A percentile compares a stretch with the other conserved stretches of the same genome.
Conservation (phyloP, 140 eudicot species). For the Cichorium intybus region DNA sequence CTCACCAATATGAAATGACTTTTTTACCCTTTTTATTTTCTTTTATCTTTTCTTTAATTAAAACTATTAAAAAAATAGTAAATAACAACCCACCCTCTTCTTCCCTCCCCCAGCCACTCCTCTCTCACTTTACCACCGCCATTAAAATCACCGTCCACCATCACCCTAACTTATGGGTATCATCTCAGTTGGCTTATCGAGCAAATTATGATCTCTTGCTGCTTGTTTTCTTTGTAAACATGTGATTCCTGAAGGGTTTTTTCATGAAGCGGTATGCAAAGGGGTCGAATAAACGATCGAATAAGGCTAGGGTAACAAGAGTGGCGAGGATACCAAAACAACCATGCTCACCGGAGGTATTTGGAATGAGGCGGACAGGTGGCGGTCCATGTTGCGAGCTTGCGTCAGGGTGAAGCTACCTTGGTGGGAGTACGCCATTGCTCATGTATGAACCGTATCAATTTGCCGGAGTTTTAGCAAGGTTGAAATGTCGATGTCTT, state of each 20-base stretch:
- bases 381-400: constrained; percentile 76
- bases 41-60: too few relatives aligned
- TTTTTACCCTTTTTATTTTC: too few relatives aligned
- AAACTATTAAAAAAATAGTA: too few relatives aligned
- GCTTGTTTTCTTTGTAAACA: constrained; percentile 53
- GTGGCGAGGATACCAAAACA: constrained; percentile 42
- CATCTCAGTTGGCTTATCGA: constrained; percentile 37
- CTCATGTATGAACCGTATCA: constrained; percentile 64
- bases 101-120: too few relatives aligned
- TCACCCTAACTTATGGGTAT: constrained; percentile 58
- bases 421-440: constrained; percentile 59
- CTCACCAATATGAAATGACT: too few relatives aligned
- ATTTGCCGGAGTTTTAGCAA: constrained; percentile 69
- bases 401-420: constrained; percentile 58
- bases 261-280: constrained; percentile 46
- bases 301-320: constrained; percentile 42
- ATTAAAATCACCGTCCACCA: too few relatives aligned
- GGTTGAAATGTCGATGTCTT: constrained; percentile 19
- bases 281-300: constrained; percentile 64
- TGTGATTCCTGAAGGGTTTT: constrained; percentile 53
- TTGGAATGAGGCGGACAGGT: constrained; percentile 45
- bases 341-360: constrained; percentile 70
- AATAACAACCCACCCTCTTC: too few relatives aligned
- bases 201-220: constrained; percentile 44
- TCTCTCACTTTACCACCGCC: too few relatives aligned